phyloP scores from a whole-genome alignment of 2,329 filamentous ascomycete genomes.

The Penicillium sp. region DNA sequence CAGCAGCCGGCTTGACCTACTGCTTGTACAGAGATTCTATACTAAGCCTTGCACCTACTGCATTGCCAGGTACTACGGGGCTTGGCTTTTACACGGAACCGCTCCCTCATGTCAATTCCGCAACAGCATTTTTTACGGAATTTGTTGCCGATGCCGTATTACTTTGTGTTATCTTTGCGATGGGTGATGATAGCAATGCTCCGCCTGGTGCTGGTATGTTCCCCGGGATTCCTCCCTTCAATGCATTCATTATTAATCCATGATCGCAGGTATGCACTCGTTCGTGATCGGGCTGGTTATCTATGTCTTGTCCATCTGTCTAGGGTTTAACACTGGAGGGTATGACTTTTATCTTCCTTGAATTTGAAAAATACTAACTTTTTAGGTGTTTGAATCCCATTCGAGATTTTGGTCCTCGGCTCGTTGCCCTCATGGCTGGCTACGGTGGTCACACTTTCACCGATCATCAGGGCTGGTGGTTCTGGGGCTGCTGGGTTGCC shows the following conservation, averaged over 20 bases:
- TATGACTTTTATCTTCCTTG: constrained; percentile 4
- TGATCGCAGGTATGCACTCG: constrained; percentile 39
- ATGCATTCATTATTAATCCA: too few relatives aligned
- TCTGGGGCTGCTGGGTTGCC: constrained; percentile 35
- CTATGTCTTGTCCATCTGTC: constrained; percentile 12
- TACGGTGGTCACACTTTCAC: constrained; percentile 28
- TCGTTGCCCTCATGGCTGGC: constrained; percentile 31
- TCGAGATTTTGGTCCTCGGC: constrained; percentile 34
- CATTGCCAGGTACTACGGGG: background rate
- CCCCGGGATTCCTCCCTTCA: too few relatives aligned
- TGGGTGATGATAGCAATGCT: constrained; percentile 43
- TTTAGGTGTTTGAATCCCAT: constrained; percentile 33
- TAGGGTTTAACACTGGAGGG: constrained; percentile 37
- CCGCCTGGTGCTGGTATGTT: constrained; percentile 44
- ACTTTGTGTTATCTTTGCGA: constrained; percentile 31
- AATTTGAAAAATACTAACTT: background rate
- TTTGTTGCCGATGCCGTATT: constrained; percentile 33
- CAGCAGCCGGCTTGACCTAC: constrained; percentile 29
- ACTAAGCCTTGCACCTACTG: constrained; percentile 4
- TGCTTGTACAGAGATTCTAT: constrained; percentile 34
- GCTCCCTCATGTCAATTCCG: constrained; percentile 3
- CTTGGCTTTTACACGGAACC: constrained; percentile 5
- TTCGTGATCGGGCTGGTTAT: constrained; percentile 24
- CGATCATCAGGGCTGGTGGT: constrained; percentile 30
- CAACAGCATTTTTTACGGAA: constrained; percentile 36